Base-by-base conservation (phyloP, 148 eudicot genomes). In the Rhododendron ovatum region DNA sequence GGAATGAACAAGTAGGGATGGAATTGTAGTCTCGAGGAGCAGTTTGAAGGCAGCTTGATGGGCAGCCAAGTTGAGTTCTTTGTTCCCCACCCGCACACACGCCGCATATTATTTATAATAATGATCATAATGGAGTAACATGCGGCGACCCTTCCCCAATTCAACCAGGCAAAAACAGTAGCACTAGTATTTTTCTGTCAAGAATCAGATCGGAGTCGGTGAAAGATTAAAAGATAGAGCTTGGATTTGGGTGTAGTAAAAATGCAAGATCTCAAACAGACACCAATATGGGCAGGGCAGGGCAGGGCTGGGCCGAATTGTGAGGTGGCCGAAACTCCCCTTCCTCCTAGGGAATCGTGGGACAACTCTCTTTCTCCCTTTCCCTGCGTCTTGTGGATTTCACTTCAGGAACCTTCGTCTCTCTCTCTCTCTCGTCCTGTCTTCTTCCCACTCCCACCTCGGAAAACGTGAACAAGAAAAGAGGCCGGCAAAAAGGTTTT, bases 101-200 rank as follows among this genome's bases (percentile, higher is more conserved):
- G 92, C 91, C 77, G 93, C 86, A 47, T 78, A 47, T 6, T 41
- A 5, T 41, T 41, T 30, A 80, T 88, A 88, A 86, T 11, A 48
- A 48, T 10, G 12, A 48, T 48, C 2, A 53, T 14, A 53, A 53
- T 53, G 18, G 45, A 41, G 45, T 55, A 55, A 63, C 1, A 63
- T 63, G 71, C 13, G 67, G 87, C 90, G 84, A 93, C 93, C 93
- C 91, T 92, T 67, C 35, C 37, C 74, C 35, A 3, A 67, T 81
- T 33, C 50, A 80, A 80, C 13, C n/a, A 5, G 9, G 63, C 63
- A 57, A 57, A 57, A 57, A 24, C 28, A 63, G 28, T 63, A 55
- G 61, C 1, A 57, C 18, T 53, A 3, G 20, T 3, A 53, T 13
- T 57, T 57, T 30, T 12, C 79, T 5, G 47, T 17, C 9, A 51